These are phyloP conservation scores for Pyrus communis DNA, from an alignment of 306 rosid species.

Conservation along the genomic window DNA sequence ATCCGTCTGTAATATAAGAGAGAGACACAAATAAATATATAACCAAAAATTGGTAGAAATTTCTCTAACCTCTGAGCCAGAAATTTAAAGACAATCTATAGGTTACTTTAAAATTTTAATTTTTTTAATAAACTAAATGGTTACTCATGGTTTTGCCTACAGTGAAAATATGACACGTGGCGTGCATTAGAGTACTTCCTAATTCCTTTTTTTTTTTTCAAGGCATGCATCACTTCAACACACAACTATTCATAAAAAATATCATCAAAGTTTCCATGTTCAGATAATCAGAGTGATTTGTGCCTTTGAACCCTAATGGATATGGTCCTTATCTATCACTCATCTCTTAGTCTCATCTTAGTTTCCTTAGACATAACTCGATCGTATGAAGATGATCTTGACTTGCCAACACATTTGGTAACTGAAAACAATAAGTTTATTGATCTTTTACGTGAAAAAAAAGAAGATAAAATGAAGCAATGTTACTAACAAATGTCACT, in stretches of 20 bases:
- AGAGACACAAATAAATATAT: background rate
- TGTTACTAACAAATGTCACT: background rate
- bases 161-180: background rate
- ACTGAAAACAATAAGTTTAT: background rate
- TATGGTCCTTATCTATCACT: background rate
- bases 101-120: background rate
- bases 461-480: background rate
- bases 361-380: constrained; percentile 15
- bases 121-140: background rate
- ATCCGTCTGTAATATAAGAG: background rate
- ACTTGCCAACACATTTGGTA: constrained; percentile 2
- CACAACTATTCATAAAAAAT: background rate
- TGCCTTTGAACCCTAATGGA: background rate
- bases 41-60: too few species aligned
- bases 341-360: background rate
- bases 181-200: background rate
- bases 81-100: background rate
- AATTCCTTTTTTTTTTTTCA: background rate
- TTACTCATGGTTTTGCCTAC: background rate
- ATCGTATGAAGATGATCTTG: background rate
- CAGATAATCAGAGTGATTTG: background rate
- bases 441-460: background rate
- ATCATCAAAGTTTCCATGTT: background rate
- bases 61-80: background rate
- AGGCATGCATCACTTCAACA: background rate